These are phyloP conservation scores for Wickerhamiella infanticola DNA, from an alignment of 1,139 yeast genomes.

Conservation along the genomic window DNA sequence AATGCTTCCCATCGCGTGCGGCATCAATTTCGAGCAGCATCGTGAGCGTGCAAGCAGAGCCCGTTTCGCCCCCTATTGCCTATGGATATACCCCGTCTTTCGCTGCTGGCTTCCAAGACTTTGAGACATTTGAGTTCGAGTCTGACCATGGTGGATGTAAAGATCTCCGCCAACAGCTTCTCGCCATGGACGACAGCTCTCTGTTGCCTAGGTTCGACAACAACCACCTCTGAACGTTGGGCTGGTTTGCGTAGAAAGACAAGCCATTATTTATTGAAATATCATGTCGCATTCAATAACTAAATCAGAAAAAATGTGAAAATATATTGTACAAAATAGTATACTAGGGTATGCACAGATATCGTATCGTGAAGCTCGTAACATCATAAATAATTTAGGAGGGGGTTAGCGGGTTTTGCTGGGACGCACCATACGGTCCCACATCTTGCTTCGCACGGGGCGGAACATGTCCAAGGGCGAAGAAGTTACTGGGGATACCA, in stretches of 20 bases:
- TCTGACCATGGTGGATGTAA: not conserved
- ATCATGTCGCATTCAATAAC: too few species aligned
- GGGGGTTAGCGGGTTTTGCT: conserved; percentile 2
- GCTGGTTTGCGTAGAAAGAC: too few species aligned
- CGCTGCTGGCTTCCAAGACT: not conserved
- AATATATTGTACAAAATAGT: too few species aligned
- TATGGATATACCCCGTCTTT: not conserved
- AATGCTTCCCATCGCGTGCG: not conserved
- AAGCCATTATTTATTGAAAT: too few species aligned
- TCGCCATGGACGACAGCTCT: not conserved
- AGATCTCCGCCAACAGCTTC: not conserved
- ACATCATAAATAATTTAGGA: not conserved
- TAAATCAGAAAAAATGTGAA: too few species aligned
- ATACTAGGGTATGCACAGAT: too few species aligned
- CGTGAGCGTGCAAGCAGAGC: not conserved
- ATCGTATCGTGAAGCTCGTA: not conserved
- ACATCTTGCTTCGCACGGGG: conserved; percentile 5
- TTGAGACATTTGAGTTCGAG: not conserved
- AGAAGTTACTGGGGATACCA: conserved; percentile 3
- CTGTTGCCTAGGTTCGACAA: not conserved
- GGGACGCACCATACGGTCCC: conserved; percentile 4
- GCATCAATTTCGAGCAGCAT: not conserved
- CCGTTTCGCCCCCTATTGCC: not conserved
- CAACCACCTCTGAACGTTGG: not conserved
- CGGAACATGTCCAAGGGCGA: not conserved